Evolutionary conservation across 257 asterid genomes (phyloP).

Genomic region (Petrea volubilis): DNA sequence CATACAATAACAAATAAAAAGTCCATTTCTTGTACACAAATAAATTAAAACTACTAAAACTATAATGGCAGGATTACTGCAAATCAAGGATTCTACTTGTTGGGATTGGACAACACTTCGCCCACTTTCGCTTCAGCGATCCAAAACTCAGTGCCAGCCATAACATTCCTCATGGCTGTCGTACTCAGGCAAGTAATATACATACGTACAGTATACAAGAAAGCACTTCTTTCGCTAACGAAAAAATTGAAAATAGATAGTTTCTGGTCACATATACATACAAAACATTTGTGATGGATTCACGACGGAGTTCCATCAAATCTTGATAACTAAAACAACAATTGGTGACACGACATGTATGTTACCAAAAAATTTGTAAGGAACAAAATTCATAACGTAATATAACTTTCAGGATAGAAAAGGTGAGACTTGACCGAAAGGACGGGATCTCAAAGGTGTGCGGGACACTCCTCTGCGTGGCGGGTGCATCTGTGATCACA

Average conservation of each 20-base stretch:
- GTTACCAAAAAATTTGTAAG: too few relatives aligned
- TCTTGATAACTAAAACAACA: too few relatives aligned
- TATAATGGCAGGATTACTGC: conserved; percentile 89
- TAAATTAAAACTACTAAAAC: too few relatives aligned
- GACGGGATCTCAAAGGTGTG: conserved; percentile 85
- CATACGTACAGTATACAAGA: too few relatives aligned
- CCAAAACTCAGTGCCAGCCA: conserved; percentile 96
- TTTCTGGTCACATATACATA: too few relatives aligned
- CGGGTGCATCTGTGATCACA: conserved; percentile 95
- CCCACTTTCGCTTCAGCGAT: conserved; percentile 98
- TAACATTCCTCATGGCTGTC: conserved; percentile 91
- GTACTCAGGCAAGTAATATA: conserved; percentile 77
- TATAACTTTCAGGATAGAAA: conserved; percentile 82
- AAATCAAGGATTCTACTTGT: conserved; percentile 89
- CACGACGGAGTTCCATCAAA: too few relatives aligned
- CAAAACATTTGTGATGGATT: too few relatives aligned
- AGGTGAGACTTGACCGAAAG: conserved; percentile 72
- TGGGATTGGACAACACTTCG: conserved; percentile 93
- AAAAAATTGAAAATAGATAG: not conserved
- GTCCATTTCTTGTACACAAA: too few relatives aligned
- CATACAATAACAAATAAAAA: too few relatives aligned
- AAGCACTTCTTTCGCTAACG: too few relatives aligned
- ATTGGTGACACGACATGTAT: too few relatives aligned
- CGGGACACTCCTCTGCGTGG: conserved; percentile 83
- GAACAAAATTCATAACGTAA: too few relatives aligned